Percentiles rank a stretch among this genome's conserved stretches.
phyloP scores from a whole-genome alignment of 352 stramenopile species.

The Globisporangium yorkense region DNA sequence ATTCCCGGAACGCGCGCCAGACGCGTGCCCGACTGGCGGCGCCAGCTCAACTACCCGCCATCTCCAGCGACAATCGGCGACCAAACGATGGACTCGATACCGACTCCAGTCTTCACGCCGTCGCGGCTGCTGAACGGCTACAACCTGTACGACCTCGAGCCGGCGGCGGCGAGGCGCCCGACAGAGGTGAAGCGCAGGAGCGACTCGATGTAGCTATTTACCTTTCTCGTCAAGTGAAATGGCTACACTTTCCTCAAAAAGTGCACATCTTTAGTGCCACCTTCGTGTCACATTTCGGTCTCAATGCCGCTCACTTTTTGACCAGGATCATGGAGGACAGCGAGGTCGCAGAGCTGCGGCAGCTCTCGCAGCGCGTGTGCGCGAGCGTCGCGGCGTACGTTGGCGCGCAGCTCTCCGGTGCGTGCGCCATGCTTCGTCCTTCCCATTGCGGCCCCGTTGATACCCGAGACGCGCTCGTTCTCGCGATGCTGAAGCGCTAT shows the following conservation, averaged over 20 bases:
- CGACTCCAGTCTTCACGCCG: slow-evolving; percentile 14
- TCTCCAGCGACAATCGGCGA: slow-evolving; percentile 14
- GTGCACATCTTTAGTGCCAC: background rate
- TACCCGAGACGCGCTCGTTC: background rate
- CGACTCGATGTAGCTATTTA: slow-evolving; percentile 44
- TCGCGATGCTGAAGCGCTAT: background rate
- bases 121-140: slow-evolving; percentile 23
- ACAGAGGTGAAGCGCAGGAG: slow-evolving; percentile 30
- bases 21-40: slow-evolving; percentile 1
- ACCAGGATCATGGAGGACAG: slow-evolving; percentile 40
- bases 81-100: slow-evolving; percentile 4
- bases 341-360: slow-evolving; percentile 48
- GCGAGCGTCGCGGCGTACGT: slow-evolving; percentile 67
- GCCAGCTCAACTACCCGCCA: slow-evolving; percentile 19
- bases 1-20: background rate
- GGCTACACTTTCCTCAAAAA: background rate
- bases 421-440: background rate
- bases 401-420: slow-evolving; percentile 58
- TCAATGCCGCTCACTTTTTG: slow-evolving; percentile 4
- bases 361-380: slow-evolving; percentile 60
- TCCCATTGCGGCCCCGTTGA: background rate
- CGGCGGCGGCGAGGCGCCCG: slow-evolving; percentile 21
- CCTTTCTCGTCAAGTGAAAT: background rate
- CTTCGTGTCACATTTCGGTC: background rate
- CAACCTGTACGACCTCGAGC: slow-evolving; percentile 17